These are phyloP conservation scores for Aspergillus sclerotialis DNA, from an alignment of 2,329 filamentous ascomycete species.

Conservation along the genomic window DNA sequence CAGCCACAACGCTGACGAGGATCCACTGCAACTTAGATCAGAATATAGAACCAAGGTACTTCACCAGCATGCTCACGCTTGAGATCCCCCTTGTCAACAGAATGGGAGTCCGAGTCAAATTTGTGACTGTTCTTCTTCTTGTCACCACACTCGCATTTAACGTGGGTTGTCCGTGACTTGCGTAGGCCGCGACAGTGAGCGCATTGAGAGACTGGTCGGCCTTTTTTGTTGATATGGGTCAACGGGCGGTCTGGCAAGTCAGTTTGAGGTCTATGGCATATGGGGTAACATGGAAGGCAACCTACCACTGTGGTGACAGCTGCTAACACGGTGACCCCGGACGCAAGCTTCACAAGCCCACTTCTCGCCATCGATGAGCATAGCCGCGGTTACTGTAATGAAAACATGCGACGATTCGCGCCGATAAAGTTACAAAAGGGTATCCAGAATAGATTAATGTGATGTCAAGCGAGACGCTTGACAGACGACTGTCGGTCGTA, in stretches of 20 bases:
- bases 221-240: constrained; percentile 95
- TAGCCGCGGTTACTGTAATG: constrained; percentile 38
- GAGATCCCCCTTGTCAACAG: constrained; percentile 28
- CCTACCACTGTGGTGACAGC: constrained; percentile 92
- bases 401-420: constrained; percentile 36
- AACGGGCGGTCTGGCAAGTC: constrained; percentile 89
- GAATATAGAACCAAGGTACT: constrained; percentile 19
- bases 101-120: constrained; percentile 26
- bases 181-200: constrained; percentile 92
- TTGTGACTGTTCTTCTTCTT: constrained; percentile 62
- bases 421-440: constrained; percentile 10
- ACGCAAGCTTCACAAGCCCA: constrained; percentile 98
- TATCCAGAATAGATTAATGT: no score
- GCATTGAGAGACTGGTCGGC: constrained; percentile 94
- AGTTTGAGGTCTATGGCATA: no score
- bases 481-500: constrained; percentile 10
- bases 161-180: constrained; percentile 89
- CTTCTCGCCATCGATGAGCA: constrained; percentile 93
- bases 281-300: no score
- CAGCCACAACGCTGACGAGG: constrained; percentile 41
- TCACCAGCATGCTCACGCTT: constrained; percentile 30
- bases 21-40: constrained; percentile 29
- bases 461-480: no score
- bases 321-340: constrained; percentile 96
- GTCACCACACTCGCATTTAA: constrained; percentile 95